Percentiles rank a stretch among this genome's conserved stretches.
Conservation (phyloP, 2,329 filamentous ascomycete genomes). For the Arthrobotrys megalospora region DNA sequence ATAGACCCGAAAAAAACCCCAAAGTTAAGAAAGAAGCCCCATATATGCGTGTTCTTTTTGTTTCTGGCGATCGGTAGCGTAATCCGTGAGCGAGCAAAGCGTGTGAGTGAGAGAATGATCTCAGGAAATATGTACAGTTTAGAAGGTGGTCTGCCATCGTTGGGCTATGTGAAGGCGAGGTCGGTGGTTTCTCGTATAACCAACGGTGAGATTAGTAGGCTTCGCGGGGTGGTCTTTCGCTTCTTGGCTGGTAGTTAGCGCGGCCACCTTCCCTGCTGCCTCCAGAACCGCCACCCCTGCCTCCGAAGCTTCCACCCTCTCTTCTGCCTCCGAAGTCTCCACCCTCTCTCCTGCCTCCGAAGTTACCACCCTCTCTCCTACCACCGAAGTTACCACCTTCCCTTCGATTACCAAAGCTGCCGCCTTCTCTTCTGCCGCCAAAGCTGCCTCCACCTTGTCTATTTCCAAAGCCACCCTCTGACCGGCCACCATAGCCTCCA, state of each 20-base stretch:
- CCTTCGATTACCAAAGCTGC: neutral
- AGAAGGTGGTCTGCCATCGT: slow-evolving; percentile 5
- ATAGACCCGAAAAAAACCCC: slow-evolving; percentile 43
- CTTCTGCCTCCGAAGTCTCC: slow-evolving; percentile 18
- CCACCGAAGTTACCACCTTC: slow-evolving; percentile 1
- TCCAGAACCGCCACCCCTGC: slow-evolving; percentile 20
- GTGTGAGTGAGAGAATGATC: slow-evolving; percentile 43
- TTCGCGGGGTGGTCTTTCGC: slow-evolving; percentile 39
- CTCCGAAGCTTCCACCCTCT: too few relatives aligned
- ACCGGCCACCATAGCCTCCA: slow-evolving; percentile 29
- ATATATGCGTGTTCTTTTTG: slow-evolving; percentile 50
- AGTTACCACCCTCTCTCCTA: slow-evolving; percentile 12
- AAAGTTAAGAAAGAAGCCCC: slow-evolving; percentile 48
- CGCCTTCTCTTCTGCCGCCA: slow-evolving; percentile 1
- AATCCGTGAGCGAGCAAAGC: slow-evolving; percentile 19
- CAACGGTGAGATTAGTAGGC: slow-evolving; percentile 9
- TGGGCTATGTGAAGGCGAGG: neutral
- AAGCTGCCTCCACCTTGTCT: neutral
- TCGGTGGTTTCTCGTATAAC: neutral
- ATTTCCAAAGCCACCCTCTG: slow-evolving; percentile 7
- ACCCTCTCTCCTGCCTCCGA: slow-evolving; percentile 14
- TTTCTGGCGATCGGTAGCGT: slow-evolving; percentile 15
- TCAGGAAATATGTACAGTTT: slow-evolving; percentile 13
- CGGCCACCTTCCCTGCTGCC: neutral
- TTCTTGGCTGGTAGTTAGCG: slow-evolving; percentile 9